Evolutionary conservation across 345 rosid species (phyloP).

Genomic region (Gossypium thurberi): DNA sequence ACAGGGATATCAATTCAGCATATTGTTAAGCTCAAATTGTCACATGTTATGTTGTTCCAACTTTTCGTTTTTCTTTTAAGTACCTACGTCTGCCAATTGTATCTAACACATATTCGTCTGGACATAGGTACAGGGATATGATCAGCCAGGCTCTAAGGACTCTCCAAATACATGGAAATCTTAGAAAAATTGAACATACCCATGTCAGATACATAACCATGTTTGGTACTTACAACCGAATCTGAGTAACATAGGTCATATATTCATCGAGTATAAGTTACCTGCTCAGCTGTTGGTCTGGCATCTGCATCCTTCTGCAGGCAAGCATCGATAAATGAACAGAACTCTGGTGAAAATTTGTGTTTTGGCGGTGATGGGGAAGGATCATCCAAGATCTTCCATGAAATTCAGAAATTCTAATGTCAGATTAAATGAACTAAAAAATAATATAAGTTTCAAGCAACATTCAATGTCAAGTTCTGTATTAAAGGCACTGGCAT

Average conservation of each 20-base stretch:
- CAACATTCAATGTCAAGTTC: background rate
- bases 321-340: conserved; percentile 83
- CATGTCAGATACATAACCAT: background rate
- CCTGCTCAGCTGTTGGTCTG: conserved; percentile 94
- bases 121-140: background rate
- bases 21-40: background rate
- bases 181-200: background rate
- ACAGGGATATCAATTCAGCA: conserved; percentile 12
- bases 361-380: conserved; percentile 75
- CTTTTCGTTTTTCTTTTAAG: background rate
- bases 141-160: background rate
- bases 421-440: conserved; percentile 4
- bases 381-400: conserved; percentile 88
- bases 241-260: background rate
- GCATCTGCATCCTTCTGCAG: conserved; percentile 75
- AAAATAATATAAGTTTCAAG: background rate
- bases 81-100: background rate
- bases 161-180: background rate
- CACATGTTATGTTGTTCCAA: background rate
- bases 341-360: conserved; percentile 75
- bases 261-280: conserved; percentile 15
- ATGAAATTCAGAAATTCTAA: conserved; percentile 7
- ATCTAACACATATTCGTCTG: background rate
- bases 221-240: background rate
- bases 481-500: background rate